A percentile compares a stretch with the other conserved stretches of the same genome.
Evolutionary conservation across 805 yeast genomes (phyloP).

Genomic region (Tetrapisispora phaffii): DNA sequence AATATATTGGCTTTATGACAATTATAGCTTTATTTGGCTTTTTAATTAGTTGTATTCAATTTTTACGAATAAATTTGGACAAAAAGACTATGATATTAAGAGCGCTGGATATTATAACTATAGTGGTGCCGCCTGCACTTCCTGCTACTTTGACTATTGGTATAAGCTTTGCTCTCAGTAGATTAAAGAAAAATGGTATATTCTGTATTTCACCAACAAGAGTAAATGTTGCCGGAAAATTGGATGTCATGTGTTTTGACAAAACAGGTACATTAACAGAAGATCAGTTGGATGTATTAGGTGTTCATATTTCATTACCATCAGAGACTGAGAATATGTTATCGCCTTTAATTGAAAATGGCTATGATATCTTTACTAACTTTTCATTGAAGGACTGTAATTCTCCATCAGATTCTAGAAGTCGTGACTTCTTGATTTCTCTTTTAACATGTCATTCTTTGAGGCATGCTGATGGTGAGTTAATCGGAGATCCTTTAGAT

Average conservation of each 20-base stretch:
- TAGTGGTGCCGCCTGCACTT: slow-evolving; percentile 96
- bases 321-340: slow-evolving; percentile 16
- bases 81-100: slow-evolving; percentile 65
- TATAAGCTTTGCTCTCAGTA: slow-evolving; percentile 77
- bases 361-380: slow-evolving; percentile 19
- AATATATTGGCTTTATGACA: slow-evolving; percentile 92
- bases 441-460: slow-evolving; percentile 75
- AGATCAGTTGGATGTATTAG: slow-evolving; percentile 86
- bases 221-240: slow-evolving; percentile 91
- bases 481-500: slow-evolving; percentile 92
- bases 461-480: slow-evolving; percentile 62
- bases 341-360: slow-evolving; percentile 19
- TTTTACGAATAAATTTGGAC: slow-evolving; percentile 65
- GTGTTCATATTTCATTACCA: slow-evolving; percentile 36
- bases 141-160: slow-evolving; percentile 98
- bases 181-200: slow-evolving; percentile 58
- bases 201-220: slow-evolving; percentile 92
- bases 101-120: slow-evolving; percentile 88
- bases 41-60: slow-evolving; percentile 70
- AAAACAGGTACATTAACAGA: slow-evolving; percentile 97
- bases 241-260: slow-evolving; percentile 86
- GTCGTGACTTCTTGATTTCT: slow-evolving; percentile 30
- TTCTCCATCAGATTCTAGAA: slow-evolving; percentile 22
- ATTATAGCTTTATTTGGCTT: slow-evolving; percentile 78
- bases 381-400: slow-evolving; percentile 25